Base-by-base conservation (phyloP, 1,139 yeast species). In the Saccharomyces hybrid region DNA sequence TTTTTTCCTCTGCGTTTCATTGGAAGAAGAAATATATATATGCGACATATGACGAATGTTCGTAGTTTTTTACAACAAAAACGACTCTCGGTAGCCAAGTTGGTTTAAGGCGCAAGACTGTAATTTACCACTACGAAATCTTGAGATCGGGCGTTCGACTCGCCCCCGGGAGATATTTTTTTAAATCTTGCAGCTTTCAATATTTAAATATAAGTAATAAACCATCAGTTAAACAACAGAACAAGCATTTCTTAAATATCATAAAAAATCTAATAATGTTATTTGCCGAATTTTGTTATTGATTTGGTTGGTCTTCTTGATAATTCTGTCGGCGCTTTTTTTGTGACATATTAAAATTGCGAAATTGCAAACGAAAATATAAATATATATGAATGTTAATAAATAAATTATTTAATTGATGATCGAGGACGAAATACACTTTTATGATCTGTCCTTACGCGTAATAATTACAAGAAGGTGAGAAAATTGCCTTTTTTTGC, bases 51-150 rank as follows among this genome's bases (percentile, higher is more conserved):
- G 3, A 20, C 20, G 20, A 20, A 20, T 20, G 3, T 20, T 20
- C 20, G 20, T 20, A 20, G 20, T 20, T 20, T 20, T 5, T 3
- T 6, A 4, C 14, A 8, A 38, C 5, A 16, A 38, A 46, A 32
- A 27, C 38, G 41, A 26, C 56, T 54, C 56, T 52, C 48, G 56
- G 56, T 55, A 47, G 57, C 57, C 57, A 55, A 55, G 57, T 55
- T 55, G 57, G 57, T 55, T 51, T 55, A 55, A 55, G 57, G 57
- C 57, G 57, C 57, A 55, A 55, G 57, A 55, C 57, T 55, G 57
- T 55, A 55, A 55, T 55, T 32, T 50, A 42, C 42, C 46, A 47
- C 31, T 44, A 55, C 51, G 55, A 50, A 51, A 54, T 54, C 56
- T 54, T 54, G 56, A 54, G 51, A 54, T 54, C 56, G 56, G 56